Percentiles rank a stretch among this genome's conserved stretches.
These are phyloP conservation scores for Nitzschia putrida DNA, from an alignment of 108 stramenopile species.

Conservation along the genomic window DNA sequence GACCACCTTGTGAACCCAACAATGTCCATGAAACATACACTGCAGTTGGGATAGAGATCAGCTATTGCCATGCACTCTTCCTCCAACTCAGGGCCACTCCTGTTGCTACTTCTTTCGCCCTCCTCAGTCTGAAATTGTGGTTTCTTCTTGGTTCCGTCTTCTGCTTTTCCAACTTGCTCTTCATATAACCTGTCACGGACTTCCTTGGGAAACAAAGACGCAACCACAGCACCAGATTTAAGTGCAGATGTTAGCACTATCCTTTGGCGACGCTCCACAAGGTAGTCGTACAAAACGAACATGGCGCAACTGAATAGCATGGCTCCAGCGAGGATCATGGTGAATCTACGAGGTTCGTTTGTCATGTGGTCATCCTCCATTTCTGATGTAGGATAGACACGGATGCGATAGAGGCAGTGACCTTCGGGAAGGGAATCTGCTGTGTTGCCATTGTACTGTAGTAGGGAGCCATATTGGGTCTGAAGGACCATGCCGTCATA, in stretches of 20 bases:
- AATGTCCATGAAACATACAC: conserved; percentile 9
- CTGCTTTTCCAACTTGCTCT: not conserved
- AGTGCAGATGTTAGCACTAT: conserved; percentile 31
- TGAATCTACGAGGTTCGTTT: not conserved
- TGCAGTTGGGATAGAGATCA: conserved; percentile 34
- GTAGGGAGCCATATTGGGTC: not conserved
- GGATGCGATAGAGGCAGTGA: not conserved
- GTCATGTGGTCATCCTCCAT: not conserved
- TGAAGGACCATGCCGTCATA: conserved; percentile 7
- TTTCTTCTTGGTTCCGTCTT: conserved; percentile 38
- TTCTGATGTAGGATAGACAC: not conserved
- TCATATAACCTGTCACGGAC: conserved; percentile 49
- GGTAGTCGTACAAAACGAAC: conserved; percentile 56
- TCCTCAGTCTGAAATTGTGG: not conserved
- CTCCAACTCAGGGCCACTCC: not conserved
- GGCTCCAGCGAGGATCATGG: not conserved
- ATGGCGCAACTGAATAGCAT: conserved; percentile 47
- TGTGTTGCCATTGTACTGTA: too few relatives aligned
- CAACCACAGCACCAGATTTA: conserved; percentile 50
- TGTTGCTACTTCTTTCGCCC: not conserved
- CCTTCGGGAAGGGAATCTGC: not conserved
- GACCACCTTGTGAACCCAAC: conserved; percentile 58
- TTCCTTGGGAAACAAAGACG: conserved; percentile 54
- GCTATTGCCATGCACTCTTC: conserved; percentile 17
- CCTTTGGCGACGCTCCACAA: conserved; percentile 54